Conservation (phyloP, 2,329 filamentous ascomycete species). For the Emergomyces orientalis region DNA sequence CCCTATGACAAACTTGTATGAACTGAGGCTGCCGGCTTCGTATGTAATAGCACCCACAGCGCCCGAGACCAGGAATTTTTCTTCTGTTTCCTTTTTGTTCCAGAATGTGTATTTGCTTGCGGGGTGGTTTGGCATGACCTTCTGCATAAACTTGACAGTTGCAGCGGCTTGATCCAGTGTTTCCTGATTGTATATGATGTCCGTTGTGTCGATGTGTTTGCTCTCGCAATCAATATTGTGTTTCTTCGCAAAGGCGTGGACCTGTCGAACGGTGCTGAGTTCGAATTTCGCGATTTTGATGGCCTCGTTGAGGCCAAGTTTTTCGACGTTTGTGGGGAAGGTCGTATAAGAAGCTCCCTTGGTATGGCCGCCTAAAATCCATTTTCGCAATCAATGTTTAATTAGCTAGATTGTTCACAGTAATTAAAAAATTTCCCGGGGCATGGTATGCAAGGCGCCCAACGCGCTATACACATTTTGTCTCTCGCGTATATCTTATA, state of each 20-base stretch:
- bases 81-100: conserved; percentile 34
- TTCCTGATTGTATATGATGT: conserved; percentile 47
- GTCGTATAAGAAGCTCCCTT: conserved; percentile 44
- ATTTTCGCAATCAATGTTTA: background rate
- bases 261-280: conserved; percentile 45
- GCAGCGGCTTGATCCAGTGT: conserved; percentile 33
- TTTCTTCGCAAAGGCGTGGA: conserved; percentile 45
- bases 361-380: conserved; percentile 38
- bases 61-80: conserved; percentile 34
- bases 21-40: conserved; percentile 35
- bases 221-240: conserved; percentile 45
- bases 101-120: conserved; percentile 41
- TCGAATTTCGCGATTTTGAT: conserved; percentile 45
- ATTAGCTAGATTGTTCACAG: background rate
- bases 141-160: conserved; percentile 40
- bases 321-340: conserved; percentile 40
- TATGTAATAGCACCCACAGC: conserved; percentile 43
- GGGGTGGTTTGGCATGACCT: conserved; percentile 36
- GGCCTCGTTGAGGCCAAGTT: conserved; percentile 43
- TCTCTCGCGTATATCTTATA: background rate
- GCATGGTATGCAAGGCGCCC: background rate
- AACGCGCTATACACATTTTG: background rate
- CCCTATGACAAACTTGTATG: conserved; percentile 35
- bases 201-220: conserved; percentile 45
- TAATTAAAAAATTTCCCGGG: background rate